A percentile compares a stretch with the other conserved stretches of the same genome.
These are phyloP conservation scores for Nowakowskiella sp. DNA, from an alignment of 192 early-diverging fungal genomes.

Conservation along the genomic window DNA sequence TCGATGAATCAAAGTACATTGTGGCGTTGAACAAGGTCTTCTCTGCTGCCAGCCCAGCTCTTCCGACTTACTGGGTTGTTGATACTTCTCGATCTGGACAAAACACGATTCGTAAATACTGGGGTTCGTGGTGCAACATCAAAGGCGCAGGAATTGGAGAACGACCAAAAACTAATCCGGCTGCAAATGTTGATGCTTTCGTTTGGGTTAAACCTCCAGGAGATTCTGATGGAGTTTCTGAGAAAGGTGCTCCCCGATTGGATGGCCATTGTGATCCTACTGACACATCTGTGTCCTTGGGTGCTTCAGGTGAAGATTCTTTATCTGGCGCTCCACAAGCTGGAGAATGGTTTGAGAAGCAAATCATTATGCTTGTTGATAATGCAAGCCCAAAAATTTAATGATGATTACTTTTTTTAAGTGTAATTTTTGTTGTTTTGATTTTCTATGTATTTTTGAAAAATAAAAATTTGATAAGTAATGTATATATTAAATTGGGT, in stretches of 20 bases:
- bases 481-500: too few relatives aligned
- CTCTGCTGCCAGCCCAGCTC: constrained; percentile 2
- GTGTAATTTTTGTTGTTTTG: too few relatives aligned
- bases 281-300: too few relatives aligned
- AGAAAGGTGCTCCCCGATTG: constrained; percentile 14
- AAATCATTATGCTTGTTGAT: constrained; percentile 37
- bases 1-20: constrained; percentile 28
- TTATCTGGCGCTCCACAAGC: constrained; percentile 30
- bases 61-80: constrained; percentile 22
- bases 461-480: too few relatives aligned
- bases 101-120: constrained; percentile 15
- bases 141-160: constrained; percentile 26
- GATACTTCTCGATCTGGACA: constrained; percentile 24
- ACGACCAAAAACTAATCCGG: constrained; percentile 14
- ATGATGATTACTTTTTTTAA: too few relatives aligned
- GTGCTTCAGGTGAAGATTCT: constrained; percentile 13
- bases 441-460: too few relatives aligned
- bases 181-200: constrained; percentile 35
- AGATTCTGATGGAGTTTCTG: constrained; percentile 35
- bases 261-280: constrained; percentile 22
- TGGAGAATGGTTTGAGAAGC: constrained; percentile 36
- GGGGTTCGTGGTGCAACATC: constrained; percentile 31
- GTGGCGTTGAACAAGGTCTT: constrained; percentile 5
- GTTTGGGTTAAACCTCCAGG: constrained; percentile 38
- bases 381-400: constrained; percentile 51